Evolutionary conservation across 805 yeast species (phyloP), one percentile per base, ranked within the genome.

Genomic region (Schwanniomyces yamadae): DNA sequence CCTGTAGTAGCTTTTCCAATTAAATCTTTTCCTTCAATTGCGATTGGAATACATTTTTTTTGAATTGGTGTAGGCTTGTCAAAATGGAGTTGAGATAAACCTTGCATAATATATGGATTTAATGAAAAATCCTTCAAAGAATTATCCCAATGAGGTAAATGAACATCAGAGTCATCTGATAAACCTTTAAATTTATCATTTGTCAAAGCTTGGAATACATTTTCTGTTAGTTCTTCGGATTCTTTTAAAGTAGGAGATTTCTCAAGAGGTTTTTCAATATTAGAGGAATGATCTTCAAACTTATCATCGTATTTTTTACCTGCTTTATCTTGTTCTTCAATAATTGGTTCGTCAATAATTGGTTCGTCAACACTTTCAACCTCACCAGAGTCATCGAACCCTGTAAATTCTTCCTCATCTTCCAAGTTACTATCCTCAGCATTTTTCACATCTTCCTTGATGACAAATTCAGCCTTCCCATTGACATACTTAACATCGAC

Each of bases 1-100:
- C 99, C 99, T 1, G 99, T 93, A 8, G 93, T 83, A 11, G 99
- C 99, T 55, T 91, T 93, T 37, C 99, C 99, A 46, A 93, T 80
- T 4, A 93, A 77, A 61, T 93, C 98, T 23, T 70, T 72, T 5
- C 90, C 95, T 19, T 70, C 67, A 10, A 87, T 40, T 2, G 91
- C 87, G 18, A 71, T 50, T 2, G 98, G 96, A 36, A 93, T 81
- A 7, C 91, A 70, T 39, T 66, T 64, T 41, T 69, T 72, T 61
- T 93, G 99, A 52, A 93, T 89, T 22, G 82, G 85, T 0, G 98
- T 90, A 7, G 99, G 99, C 15, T 66, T 60, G 1, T 46, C 51
- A 58, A 84, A 93, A 1, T 75, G 77, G 9, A 82, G 60, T 12
- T 66, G 63, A 3, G 71, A 57, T 27, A 93, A 66, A 1, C 89